Base-by-base conservation (phyloP, 306 rosid species). In the Bauhinia variegata region DNA sequence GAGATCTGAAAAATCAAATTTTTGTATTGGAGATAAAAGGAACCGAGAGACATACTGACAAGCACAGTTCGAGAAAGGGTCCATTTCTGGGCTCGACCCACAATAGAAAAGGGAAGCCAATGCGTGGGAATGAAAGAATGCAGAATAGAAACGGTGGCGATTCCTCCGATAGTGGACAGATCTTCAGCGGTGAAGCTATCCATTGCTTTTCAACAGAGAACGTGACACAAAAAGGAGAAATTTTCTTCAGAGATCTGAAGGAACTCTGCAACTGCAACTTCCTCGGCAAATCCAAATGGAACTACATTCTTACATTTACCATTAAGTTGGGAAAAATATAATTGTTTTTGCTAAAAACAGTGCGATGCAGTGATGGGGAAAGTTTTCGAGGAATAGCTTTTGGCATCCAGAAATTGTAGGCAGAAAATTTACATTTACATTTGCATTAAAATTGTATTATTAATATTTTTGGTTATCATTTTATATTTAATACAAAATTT, bases 41-140 rank as follows among this genome's bases (percentile, higher is more conserved):
- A 18, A 19, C 28, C n/a, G 70, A 56, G 60, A 15, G n/a, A 89
- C 95, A 50, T 78, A 92, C 98, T 92, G 76, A 92, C 98, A 74
- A 89, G 65, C 5, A 92, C 84, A 57, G 98, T 92, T 42, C 96
- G 83, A 52, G 98, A 92, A 32, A 89, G 98, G 36, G 91, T 87
- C 98, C 98, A 92, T 84, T 92, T 92, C 89, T 92, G 98, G 55
- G 91, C 98, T n/a, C 98, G 98, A 59, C 98, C 98, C 4, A 92
- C 98, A 1, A 92, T 82, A 76, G 98, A 92, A 87, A 92, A 92
- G 61, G 98, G 98, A 54, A 92, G 96, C 98, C 96, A 92, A 54
- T 89, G 98, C 7, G 98, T 89, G 17, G 98, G 98, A 19, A 92
- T 92, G 93, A 92, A 92, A 15, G 98, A 92, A 75, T 92, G 98